Percentiles rank a stretch among this genome's conserved stretches.
These are phyloP conservation scores for Medicago lupulina DNA, from an alignment of 306 rosid genomes.

Conservation along the genomic window DNA sequence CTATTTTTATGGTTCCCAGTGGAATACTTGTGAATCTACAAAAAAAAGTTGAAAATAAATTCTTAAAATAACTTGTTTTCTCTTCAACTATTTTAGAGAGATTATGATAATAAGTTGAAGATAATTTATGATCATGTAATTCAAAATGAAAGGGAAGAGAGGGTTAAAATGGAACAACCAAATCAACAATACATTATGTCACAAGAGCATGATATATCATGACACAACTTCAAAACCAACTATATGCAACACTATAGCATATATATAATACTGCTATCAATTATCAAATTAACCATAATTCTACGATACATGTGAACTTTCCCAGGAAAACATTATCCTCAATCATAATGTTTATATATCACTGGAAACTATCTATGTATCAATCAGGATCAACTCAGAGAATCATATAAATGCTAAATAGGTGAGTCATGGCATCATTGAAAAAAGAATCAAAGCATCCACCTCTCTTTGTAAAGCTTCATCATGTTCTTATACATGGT, in stretches of 20 bases:
- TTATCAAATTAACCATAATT: background rate
- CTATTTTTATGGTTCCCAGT: too few relatives aligned
- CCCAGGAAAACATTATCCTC: background rate
- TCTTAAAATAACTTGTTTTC: too few relatives aligned
- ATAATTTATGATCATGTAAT: too few relatives aligned
- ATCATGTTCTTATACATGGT: conserved; percentile 97
- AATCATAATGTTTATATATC: background rate
- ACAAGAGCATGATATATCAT: too few relatives aligned
- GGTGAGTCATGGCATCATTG: conserved; percentile 1
- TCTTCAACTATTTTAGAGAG: too few relatives aligned
- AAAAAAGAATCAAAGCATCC: conserved; percentile 30
- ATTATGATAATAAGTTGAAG: too few relatives aligned
- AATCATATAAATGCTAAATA: background rate
- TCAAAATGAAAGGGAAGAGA: too few relatives aligned
- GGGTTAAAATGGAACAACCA: too few relatives aligned
- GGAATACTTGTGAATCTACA: too few relatives aligned
- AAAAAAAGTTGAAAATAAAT: too few relatives aligned
- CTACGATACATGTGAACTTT: background rate
- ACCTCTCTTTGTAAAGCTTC: conserved; percentile 98
- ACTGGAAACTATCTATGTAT: conserved; percentile 2
- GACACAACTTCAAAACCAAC: too few relatives aligned
- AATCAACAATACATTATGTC: too few relatives aligned
- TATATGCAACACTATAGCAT: background rate
- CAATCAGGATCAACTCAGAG: conserved; percentile 3
- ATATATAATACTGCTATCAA: conserved; percentile 12